These are phyloP conservation scores for Parasitella parasitica DNA, from an alignment of 371 early-diverging fungal species.

Conservation along the genomic window DNA sequence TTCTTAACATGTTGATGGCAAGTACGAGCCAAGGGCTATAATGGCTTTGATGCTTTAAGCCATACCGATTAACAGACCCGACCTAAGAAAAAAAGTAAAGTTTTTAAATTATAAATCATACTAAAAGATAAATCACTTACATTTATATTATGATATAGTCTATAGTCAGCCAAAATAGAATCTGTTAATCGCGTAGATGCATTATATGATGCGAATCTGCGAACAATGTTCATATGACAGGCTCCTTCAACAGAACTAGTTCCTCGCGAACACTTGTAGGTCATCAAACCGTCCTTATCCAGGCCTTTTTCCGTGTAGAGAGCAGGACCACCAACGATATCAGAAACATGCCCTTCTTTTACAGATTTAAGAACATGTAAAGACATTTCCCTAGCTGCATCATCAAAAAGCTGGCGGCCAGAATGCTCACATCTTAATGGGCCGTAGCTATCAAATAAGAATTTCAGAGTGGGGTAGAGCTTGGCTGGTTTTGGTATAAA, in stretches of 20 bases:
- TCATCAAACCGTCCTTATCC: background rate
- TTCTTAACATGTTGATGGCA: no score
- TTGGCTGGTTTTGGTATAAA: background rate
- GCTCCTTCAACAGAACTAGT: background rate
- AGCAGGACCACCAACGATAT: background rate
- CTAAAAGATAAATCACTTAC: no score
- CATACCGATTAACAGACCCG: no score
- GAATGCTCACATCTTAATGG: no score
- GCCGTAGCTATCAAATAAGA: no score
- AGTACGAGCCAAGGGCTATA: no score
- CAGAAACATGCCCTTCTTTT: background rate
- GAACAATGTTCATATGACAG: background rate
- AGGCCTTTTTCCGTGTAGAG: background rate
- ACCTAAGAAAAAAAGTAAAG: no score
- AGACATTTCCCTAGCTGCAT: no score
- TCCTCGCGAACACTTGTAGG: background rate
- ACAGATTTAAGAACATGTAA: background rate
- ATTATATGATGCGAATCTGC: slow-evolving; percentile 2
- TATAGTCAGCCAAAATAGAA: background rate
- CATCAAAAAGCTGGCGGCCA: no score
- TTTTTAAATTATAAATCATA: no score
- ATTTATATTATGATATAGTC: slow-evolving; percentile 4
- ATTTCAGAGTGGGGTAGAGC: no score
- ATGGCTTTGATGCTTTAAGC: no score
- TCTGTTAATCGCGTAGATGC: background rate